Conservation (phyloP, 306 rosid genomes). For the Castanopsis chinensis region DNA sequence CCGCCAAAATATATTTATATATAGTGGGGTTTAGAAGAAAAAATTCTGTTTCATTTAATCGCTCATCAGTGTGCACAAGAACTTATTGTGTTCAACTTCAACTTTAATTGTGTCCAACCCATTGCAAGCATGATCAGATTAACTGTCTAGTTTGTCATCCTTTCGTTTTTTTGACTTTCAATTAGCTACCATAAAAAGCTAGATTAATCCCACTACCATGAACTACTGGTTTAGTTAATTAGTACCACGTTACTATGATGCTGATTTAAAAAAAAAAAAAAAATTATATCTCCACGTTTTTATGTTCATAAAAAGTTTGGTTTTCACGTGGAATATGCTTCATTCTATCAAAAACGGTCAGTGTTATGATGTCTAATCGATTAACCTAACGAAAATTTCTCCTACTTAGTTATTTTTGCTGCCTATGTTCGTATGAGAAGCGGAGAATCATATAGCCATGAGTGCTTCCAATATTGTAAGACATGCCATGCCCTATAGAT, state of each 20-base stretch:
- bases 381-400: not conserved
- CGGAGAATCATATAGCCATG: no score
- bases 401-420: not conserved
- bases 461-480: no score
- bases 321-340: not conserved
- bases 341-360: not conserved
- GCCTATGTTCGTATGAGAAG: no score
- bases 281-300: no score
- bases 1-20: no score
- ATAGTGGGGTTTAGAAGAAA: no score
- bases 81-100: not conserved
- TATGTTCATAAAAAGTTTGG: no score
- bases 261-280: no score
- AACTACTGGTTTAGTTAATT: no score
- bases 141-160: not conserved
- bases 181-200: not conserved
- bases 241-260: no score
- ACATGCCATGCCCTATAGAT: not conserved
- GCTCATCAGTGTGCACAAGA: not conserved
- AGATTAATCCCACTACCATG: not conserved
- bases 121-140: not conserved
- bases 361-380: not conserved
- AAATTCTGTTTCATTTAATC: no score
- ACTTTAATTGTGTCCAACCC: not conserved
- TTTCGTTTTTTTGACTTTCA: not conserved